A percentile compares a stretch with the other conserved stretches of the same genome.
Conservation (phyloP, 1,284 basidiomycete genomes). For the Marasmius tenuissimus region DNA sequence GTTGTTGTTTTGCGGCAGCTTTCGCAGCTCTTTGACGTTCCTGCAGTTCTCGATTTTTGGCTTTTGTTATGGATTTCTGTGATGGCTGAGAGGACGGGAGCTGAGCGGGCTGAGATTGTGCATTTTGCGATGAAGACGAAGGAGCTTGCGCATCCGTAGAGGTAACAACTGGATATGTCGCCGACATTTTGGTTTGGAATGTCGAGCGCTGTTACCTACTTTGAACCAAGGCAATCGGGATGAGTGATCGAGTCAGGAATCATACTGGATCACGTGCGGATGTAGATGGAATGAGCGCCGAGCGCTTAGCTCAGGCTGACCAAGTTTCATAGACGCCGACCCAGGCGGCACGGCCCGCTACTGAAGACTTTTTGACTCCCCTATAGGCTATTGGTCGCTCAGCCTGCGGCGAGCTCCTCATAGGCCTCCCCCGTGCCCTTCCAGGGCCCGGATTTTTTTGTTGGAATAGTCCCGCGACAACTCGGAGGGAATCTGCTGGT, state of each 20-base stretch:
- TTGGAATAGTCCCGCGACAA: too few relatives aligned
- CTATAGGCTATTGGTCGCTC: too few relatives aligned
- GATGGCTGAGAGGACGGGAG: slow-evolving; percentile 38
- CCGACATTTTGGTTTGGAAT: neutral
- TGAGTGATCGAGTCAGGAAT: neutral
- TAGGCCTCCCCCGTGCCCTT: too few relatives aligned
- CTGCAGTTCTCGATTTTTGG: slow-evolving; percentile 77
- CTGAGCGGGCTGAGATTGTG: slow-evolving; percentile 13
- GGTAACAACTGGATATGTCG: neutral
- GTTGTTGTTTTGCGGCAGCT: slow-evolving; percentile 37
- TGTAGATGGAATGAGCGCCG: neutral
- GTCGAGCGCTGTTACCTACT: too few relatives aligned
- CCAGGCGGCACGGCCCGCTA: too few relatives aligned
- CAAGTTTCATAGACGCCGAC: too few relatives aligned
- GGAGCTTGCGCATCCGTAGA: neutral
- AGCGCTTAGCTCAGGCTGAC: neutral
- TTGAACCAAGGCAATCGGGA: too few relatives aligned
- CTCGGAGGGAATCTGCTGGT: too few relatives aligned
- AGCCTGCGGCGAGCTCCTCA: too few relatives aligned
- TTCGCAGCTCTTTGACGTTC: slow-evolving; percentile 81
- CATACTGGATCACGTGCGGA: neutral
- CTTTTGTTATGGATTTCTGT: slow-evolving; percentile 75
- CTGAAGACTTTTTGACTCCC: too few relatives aligned
- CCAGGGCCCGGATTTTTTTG: too few relatives aligned
- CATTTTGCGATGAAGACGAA: neutral